phyloP scores from a whole-genome alignment of 495 filamentous ascomycete genomes.

The Lepraria neglecta region DNA sequence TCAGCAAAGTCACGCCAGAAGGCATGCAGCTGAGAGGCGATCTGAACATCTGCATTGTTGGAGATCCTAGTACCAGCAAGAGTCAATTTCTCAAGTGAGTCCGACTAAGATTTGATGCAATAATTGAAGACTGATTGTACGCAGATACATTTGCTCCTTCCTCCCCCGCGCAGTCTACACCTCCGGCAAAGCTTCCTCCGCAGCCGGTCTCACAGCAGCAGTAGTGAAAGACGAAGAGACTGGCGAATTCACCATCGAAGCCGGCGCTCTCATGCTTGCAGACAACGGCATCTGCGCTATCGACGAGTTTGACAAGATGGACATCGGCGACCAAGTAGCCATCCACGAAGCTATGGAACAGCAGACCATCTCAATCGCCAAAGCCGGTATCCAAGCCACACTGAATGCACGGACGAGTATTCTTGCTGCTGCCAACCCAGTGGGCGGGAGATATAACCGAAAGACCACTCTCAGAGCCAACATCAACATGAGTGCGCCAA shows the following conservation, averaged over 20 bases:
- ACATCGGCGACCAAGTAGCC: constrained; percentile 92
- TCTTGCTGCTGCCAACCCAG: constrained; percentile 92
- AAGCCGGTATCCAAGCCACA: constrained; percentile 96
- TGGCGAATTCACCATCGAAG: constrained; percentile 97
- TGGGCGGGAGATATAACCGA: constrained; percentile 92
- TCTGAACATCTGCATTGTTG: constrained; percentile 98
- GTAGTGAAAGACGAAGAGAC: constrained; percentile 98
- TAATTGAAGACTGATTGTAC: not conserved
- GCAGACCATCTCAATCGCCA: constrained; percentile 98
- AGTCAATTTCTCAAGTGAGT: constrained; percentile 89
- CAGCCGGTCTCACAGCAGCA: constrained; percentile 93
- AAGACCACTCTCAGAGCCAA: constrained; percentile 89
- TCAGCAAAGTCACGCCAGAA: constrained; percentile 78
- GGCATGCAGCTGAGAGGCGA: constrained; percentile 92
- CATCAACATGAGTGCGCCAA: constrained; percentile 96
- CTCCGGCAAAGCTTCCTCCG: constrained; percentile 94
- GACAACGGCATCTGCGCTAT: constrained; percentile 97
- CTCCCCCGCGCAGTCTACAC: constrained; percentile 96
- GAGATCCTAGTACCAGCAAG: constrained; percentile 96
- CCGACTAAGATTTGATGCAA: not conserved
- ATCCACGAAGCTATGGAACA: constrained; percentile 99
- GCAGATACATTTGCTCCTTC: constrained; percentile 82
- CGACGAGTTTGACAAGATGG: constrained; percentile 99
- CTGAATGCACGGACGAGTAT: constrained; percentile 93
- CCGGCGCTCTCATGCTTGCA: constrained; percentile 95